A percentile compares a stretch with the other conserved stretches of the same genome.
phyloP scores from a whole-genome alignment of 1,284 basidiomycete genomes.

The Coniferiporia weirii region DNA sequence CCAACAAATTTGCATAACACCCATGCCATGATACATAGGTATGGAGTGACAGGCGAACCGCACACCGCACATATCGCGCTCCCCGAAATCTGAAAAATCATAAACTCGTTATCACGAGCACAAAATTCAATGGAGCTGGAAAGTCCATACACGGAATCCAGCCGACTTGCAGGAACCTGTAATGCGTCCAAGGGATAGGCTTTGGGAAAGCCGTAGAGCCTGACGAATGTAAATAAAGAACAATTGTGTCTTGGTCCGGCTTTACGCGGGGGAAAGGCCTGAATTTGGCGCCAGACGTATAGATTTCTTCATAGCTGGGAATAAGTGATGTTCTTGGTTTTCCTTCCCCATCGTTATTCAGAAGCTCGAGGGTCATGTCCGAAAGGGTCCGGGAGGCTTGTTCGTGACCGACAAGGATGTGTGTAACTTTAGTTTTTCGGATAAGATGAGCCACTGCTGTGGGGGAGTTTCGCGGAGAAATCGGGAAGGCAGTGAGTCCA shows the following conservation, averaged over 20 bases:
- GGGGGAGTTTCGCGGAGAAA: constrained; percentile 31
- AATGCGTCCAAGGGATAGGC: constrained; percentile 23
- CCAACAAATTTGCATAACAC: constrained; percentile 16
- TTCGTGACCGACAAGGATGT: constrained; percentile 7
- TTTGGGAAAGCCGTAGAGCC: constrained; percentile 31
- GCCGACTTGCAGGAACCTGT: constrained; percentile 18
- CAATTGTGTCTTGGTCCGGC: constrained; percentile 9
- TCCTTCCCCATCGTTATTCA: neutral
- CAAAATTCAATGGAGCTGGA: neutral
- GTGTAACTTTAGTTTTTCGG: constrained; percentile 2
- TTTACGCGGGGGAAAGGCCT: neutral
- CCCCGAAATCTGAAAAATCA: constrained; percentile 21
- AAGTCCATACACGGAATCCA: constrained; percentile 17
- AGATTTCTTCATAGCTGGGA: constrained; percentile 3
- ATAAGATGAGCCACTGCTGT: constrained; percentile 29
- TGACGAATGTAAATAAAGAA: constrained; percentile 33
- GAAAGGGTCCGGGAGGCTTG: constrained; percentile 1
- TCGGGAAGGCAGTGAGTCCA: constrained; percentile 27
- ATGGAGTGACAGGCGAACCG: constrained; percentile 20
- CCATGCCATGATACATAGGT: constrained; percentile 25
- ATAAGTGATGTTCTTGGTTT: constrained; percentile 1
- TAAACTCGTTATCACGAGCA: neutral
- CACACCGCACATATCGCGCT: constrained; percentile 20
- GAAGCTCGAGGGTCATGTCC: neutral
- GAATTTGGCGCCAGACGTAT: neutral